These are phyloP conservation scores for Paramecium pentaurelia DNA, from an alignment of 73 alveolate genomes.

Conservation along the genomic window DNA sequence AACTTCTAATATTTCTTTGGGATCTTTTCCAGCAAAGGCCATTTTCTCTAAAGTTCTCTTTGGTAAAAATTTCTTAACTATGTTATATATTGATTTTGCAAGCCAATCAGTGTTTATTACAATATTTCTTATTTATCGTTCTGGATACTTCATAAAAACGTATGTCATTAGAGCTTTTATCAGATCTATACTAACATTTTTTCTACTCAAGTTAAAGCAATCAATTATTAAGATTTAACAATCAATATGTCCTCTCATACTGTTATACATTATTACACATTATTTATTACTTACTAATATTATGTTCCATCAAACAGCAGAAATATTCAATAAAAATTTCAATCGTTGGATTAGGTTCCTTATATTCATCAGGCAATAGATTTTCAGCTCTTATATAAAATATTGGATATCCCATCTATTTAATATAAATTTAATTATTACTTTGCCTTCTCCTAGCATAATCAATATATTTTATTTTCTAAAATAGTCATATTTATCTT, in stretches of 20 bases:
- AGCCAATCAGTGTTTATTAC: constrained; percentile 2
- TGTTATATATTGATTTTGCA: background rate
- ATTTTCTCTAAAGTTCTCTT: background rate
- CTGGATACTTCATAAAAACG: constrained; percentile 2
- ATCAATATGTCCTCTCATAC: constrained; percentile 20
- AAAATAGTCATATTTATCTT: background rate
- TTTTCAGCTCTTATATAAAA: background rate
- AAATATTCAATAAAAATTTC: background rate
- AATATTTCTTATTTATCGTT: background rate
- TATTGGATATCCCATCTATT: background rate
- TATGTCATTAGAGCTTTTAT: background rate
- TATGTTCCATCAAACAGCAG: background rate
- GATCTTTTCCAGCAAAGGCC: background rate
- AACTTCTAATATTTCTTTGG: background rate
- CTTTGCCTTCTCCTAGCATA: background rate
- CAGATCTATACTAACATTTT: background rate
- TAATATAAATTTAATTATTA: background rate
- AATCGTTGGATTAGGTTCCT: background rate
- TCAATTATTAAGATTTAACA: background rate
- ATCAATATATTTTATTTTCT: background rate
- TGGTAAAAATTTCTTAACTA: background rate
- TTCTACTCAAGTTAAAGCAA: constrained; percentile 2
- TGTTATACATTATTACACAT: background rate
- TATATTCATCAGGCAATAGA: background rate
- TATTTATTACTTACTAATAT: background rate